A percentile compares a stretch with the other conserved stretches of the same genome.
phyloP scores from a whole-genome alignment of 176 grass and related monocot species.

The Avena insularis region DNA sequence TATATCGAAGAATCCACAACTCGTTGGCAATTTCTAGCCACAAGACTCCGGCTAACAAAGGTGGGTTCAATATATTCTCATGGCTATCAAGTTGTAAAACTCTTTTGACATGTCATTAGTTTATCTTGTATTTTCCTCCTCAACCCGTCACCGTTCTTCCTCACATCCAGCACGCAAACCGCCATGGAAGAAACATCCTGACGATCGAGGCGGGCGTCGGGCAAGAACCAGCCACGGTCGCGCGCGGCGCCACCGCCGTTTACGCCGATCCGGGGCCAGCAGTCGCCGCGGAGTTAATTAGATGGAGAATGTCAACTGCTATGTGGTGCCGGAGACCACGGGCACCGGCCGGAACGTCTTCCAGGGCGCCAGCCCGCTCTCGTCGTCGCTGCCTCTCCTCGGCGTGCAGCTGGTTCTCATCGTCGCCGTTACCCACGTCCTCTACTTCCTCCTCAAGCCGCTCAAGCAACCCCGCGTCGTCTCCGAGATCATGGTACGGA shows the following conservation, averaged over 20 bases:
- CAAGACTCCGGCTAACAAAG: slow-evolving; percentile 42
- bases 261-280: not conserved
- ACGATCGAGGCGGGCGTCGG: slow-evolving; percentile 8
- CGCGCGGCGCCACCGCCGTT: not conserved
- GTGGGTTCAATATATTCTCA: slow-evolving; percentile 40
- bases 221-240: not conserved
- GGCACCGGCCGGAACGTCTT: slow-evolving; percentile 53
- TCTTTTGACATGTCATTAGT: slow-evolving; percentile 50
- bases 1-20: not conserved
- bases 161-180: slow-evolving; percentile 32
- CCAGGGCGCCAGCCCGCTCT: slow-evolving; percentile 60
- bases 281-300: not conserved
- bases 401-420: slow-evolving; percentile 83
- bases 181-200: slow-evolving; percentile 32
- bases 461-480: slow-evolving; percentile 81
- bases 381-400: slow-evolving; percentile 67
- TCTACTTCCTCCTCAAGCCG: slow-evolving; percentile 70
- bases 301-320: slow-evolving; percentile 55
- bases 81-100: slow-evolving; percentile 22
- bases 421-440: slow-evolving; percentile 70
- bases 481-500: slow-evolving; percentile 67
- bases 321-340: slow-evolving; percentile 35
- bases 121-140: not conserved
- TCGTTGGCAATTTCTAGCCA: slow-evolving; percentile 36
- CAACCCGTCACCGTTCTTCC: not conserved